Percentiles rank a stretch among this genome's conserved stretches.
Evolutionary conservation across 352 stramenopile species (phyloP).

Genomic region (Sclerospora graminicola): DNA sequence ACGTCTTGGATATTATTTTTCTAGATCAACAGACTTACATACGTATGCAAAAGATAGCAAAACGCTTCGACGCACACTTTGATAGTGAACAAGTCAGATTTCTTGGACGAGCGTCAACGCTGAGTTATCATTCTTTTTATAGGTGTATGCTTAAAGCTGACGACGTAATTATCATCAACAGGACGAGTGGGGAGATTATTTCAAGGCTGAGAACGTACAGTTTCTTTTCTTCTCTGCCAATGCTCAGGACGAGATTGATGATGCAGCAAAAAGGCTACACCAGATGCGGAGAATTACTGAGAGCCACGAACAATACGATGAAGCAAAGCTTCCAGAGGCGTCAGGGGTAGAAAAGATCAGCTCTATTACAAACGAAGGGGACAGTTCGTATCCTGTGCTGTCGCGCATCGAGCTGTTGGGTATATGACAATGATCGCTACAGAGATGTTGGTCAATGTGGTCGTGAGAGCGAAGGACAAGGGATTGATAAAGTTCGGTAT

Average conservation of each 20-base stretch:
- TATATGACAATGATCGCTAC: slow-evolving; percentile 53
- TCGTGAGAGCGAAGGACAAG: too few species aligned
- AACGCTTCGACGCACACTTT: too few species aligned
- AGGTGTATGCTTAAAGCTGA: background rate
- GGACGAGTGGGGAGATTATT: slow-evolving; percentile 95
- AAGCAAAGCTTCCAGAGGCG: slow-evolving; percentile 11
- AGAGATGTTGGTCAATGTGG: slow-evolving; percentile 46
- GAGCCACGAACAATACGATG: too few species aligned
- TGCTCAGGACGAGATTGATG: slow-evolving; percentile 90
- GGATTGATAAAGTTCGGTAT: too few species aligned
- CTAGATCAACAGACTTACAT: slow-evolving; percentile 90
- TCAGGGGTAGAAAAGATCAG: slow-evolving; percentile 1
- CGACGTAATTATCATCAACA: too few species aligned
- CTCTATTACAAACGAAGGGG: too few species aligned
- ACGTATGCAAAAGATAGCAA: slow-evolving; percentile 92
- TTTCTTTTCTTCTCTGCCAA: slow-evolving; percentile 98
- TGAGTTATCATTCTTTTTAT: slow-evolving; percentile 11
- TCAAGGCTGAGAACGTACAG: slow-evolving; percentile 83
- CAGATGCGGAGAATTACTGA: too few species aligned
- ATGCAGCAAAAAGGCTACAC: too few species aligned
- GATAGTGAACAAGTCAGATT: too few species aligned
- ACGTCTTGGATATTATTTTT: slow-evolving; percentile 2
- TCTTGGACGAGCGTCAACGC: slow-evolving; percentile 86
- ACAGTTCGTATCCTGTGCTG: slow-evolving; percentile 44
- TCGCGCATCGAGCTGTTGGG: slow-evolving; percentile 65